Evolutionary conservation across 2,329 filamentous ascomycete genomes (phyloP), one percentile per base, ranked within the genome.

Genomic region (Periconia digitata): DNA sequence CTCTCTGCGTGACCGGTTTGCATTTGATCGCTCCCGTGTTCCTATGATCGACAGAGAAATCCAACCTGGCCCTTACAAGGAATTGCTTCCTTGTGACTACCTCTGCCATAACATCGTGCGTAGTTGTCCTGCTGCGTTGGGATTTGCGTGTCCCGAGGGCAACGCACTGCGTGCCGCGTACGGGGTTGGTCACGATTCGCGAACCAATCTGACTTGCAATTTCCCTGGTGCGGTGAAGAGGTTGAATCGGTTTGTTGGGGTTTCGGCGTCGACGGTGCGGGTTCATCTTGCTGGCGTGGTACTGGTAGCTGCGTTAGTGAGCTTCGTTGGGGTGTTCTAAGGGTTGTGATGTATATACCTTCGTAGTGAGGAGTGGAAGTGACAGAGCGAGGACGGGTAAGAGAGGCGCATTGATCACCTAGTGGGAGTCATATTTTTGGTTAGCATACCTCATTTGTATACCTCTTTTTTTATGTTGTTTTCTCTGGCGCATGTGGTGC

Each of bases 61-160:
- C 49, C 72, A 79, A 53, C 92, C 94, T 0, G 94, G 94, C 0
- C 94, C 94, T 0, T 97, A 99, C 73, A 95, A 92, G 66, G 94
- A 99, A 74, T 77, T 97, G 17, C 75, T 96, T 8, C 94, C 94
- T 0, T 97, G 92, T 63, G 83, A 89, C 51, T 87, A 95, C 55
- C 74, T 96, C 43, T 99, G 94, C 74, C 94, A 91, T 67, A 83
- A 86, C 45, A 79, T 99, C 1, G 89, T 95, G 10, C 85, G 87
- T 72, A 90, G 83, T 64, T 99, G 94, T 72, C 92, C 94, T 0
- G 80, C 90, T 0, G 72, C 79, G 1, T 75, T 99, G 59, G 77
- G 79, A 0, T 96, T 99, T 61, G 74, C 68, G 1, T 99, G 94
- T 72, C 92, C 94, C 1, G 56, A 55, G 44, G 41, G 42, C 1